Evolutionary conservation across 176 grass and related monocot genomes (phyloP), one percentile per base, ranked within the genome.

Genomic region (Avena eriantha): DNA sequence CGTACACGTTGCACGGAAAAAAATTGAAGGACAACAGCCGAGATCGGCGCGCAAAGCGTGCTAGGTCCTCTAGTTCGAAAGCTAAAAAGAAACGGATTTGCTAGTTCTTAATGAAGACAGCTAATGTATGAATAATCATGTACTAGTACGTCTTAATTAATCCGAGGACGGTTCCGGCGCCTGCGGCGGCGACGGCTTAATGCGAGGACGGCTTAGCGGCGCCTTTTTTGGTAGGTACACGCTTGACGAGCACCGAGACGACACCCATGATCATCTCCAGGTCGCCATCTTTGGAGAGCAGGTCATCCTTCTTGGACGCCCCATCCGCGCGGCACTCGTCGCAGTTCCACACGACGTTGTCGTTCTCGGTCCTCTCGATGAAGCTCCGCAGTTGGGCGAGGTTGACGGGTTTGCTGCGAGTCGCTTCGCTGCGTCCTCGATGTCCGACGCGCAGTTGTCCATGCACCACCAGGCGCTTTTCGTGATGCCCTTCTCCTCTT

Each of bases 391-490:
- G 45, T 0, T 50, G 43, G 72, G 1, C 1, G 22, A 75, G 22
- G 22, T 24, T 50, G 45, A 50, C 72, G 46, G 23, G 8, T 2
- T 50, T 22, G 13, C 14, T 22, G 15, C 72, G 23, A 75, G 72
- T 12, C 43, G 72, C 45, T 45, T 6, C 7, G 72, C 72, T 0
- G 72, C 72, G 46, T 49, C 72, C 72, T 75, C 72, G 11, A 75
- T 75, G 46, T 75, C 47, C 1, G 12, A 6, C 14, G 72, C 72
- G 46, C 72, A 75, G 13, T 0, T 26, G 45, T 50, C 72, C 45
- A 50, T 75, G 72, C 72, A 75, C 72, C 72, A 75, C 72, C 72
- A 75, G 13, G 46, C 13, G 72, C 46, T 46, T 7, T 75, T 22
- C 72, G 49, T 50, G 45, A 75, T 75, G 72, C 72, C 71, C 22